Evolutionary conservation across 805 yeast species (phyloP).

Genomic region (Wickerhamomyces subpelliculosus): DNA sequence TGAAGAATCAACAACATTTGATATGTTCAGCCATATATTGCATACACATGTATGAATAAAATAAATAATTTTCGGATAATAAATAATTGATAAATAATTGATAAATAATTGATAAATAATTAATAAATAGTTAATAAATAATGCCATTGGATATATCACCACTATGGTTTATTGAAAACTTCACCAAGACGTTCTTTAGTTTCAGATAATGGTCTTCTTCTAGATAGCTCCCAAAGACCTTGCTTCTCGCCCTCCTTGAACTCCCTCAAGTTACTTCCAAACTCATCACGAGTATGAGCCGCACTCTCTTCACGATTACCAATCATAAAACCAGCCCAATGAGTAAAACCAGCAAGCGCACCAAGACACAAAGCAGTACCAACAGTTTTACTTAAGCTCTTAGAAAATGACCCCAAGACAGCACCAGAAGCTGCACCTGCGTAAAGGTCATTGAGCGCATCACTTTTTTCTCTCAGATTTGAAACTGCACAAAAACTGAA

Average conservation of each 20-base stretch:
- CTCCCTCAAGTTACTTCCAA: no score
- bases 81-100: not conserved
- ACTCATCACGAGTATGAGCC: constrained; percentile 12
- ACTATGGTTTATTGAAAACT: constrained; percentile 7
- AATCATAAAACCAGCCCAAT: constrained; percentile 43
- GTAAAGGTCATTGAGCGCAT: constrained; percentile 49
- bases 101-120: not conserved
- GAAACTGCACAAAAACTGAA: constrained; percentile 38
- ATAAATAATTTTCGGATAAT: no score
- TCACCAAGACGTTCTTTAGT: constrained; percentile 68
- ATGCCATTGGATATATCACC: not conserved
- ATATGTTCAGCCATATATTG: no score
- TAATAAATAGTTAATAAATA: not conserved
- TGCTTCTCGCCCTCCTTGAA: constrained; percentile 30
- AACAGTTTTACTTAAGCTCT: constrained; percentile 32
- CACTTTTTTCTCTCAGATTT: constrained; percentile 57
- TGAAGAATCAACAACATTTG: not conserved
- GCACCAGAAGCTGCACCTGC: constrained; percentile 44
- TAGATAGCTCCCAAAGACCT: constrained; percentile 74
- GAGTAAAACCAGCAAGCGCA: constrained; percentile 32
- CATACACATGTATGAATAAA: no score
- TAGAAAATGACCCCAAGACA: constrained; percentile 29
- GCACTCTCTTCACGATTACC: constrained; percentile 34
- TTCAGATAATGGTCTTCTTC: constrained; percentile 77
- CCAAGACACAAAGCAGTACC: constrained; percentile 42